A percentile compares a stretch with the other conserved stretches of the same genome.
These are phyloP conservation scores for Tolypocladium amazonense DNA, from an alignment of 2,329 filamentous ascomycete species.

Conservation along the genomic window DNA sequence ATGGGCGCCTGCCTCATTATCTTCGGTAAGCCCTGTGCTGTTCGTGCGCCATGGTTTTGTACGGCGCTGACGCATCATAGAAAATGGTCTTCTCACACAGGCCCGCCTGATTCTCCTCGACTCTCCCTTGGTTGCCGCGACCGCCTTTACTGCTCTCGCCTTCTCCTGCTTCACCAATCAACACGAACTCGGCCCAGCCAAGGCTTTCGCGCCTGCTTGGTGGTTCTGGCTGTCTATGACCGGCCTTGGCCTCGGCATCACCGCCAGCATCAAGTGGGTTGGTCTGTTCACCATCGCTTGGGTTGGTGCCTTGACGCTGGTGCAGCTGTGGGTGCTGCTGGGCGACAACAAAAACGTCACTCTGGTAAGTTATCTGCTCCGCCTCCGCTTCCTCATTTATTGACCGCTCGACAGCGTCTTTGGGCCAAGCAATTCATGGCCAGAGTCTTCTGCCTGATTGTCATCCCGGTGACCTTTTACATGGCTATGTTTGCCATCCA, in stretches of 20 bases:
- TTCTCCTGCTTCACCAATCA: slow-evolving; percentile 95
- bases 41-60: neutral
- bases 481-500: slow-evolving; percentile 96
- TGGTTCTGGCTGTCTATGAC: slow-evolving; percentile 95
- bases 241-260: slow-evolving; percentile 79
- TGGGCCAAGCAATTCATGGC: slow-evolving; percentile 94
- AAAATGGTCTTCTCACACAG: slow-evolving; percentile 92
- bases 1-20: slow-evolving; percentile 81
- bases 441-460: slow-evolving; percentile 79
- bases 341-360: slow-evolving; percentile 83
- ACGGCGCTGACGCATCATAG: slow-evolving; percentile 34
- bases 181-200: slow-evolving; percentile 80
- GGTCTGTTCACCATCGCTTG: slow-evolving; percentile 97
- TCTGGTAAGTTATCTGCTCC: slow-evolving; percentile 39
- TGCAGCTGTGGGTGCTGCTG: slow-evolving; percentile 92
- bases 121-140: slow-evolving; percentile 87
- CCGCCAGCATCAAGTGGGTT: slow-evolving; percentile 96
- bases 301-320: slow-evolving; percentile 80
- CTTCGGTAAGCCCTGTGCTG: slow-evolving; percentile 56
- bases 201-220: slow-evolving; percentile 84
- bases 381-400: neutral
- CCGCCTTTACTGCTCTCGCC: slow-evolving; percentile 78
- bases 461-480: slow-evolving; percentile 85
- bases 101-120: slow-evolving; percentile 93
- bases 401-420: slow-evolving; percentile 41